Evolutionary conservation across 768 basidiomycete genomes (phyloP), one percentile per base, ranked within the genome.

Genomic region (Mycena capillaripes): DNA sequence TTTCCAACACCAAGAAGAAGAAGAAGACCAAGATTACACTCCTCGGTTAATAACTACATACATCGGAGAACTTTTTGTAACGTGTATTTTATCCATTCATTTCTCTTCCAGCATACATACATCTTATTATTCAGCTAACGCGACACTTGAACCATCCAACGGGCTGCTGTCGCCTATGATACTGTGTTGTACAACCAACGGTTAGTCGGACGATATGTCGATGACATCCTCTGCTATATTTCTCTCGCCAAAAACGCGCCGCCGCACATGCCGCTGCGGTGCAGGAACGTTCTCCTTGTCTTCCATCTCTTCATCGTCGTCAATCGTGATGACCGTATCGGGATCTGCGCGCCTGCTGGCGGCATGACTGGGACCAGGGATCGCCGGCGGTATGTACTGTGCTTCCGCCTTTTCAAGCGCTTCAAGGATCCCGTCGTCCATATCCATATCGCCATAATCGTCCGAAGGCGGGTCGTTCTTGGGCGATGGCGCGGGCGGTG

Each of bases 1-100:
- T 97, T 78, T 81, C 88, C 16, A 90, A 61, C 71, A 83, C 61
- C 62, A 79, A 83, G 59, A 96, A 95, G 88, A 97, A 96, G 86
- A 95, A 95, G 82, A 95, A 94, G 82, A 73, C 86, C 63, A 95
- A 95, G 82, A 84, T 81, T 61, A 82, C 84, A 55, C 80, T 94
- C 70, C 91, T 95, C 59, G 94, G 93, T 44, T 61, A 23, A 77
- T 93, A 79, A 89, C 38, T 38, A 48, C 23, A 53, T 69, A 50
- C 55, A 69, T 38, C 19, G 57, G 50, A 40, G 59, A 42, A 40
- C 55, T 57, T 62, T n/a, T 67, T 73, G 74, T 77, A 71, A 66
- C 42, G 66, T 77, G 74, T 77, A 76, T 77, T 69, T 71, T 67
- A 68, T 76, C 57, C 74, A 58, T 70, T 62, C 60, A 17, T 61